phyloP scores from a whole-genome alignment of 768 basidiomycete species.

The Pleurotus platypus region DNA sequence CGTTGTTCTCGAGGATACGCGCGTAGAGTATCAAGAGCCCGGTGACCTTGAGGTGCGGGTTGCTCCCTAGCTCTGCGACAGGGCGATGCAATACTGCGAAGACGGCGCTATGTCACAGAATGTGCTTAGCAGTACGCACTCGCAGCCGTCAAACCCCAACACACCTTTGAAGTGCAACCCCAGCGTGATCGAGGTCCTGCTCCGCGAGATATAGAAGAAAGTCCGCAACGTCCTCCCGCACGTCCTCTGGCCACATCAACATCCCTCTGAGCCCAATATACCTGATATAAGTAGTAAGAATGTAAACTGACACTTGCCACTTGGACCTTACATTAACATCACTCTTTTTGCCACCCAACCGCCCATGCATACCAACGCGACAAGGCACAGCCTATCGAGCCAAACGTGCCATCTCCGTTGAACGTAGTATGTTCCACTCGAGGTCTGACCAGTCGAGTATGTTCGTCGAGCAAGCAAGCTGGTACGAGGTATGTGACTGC shows the following conservation, averaged over 20 bases:
- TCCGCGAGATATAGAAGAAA: background rate
- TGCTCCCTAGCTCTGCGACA: conserved; percentile 29
- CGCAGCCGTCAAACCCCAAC: background rate
- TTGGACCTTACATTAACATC: background rate
- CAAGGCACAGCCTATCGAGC: background rate
- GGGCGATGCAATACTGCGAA: conserved; percentile 14
- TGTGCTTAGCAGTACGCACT: background rate
- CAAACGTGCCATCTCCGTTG: background rate
- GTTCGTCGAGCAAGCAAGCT: too few relatives aligned
- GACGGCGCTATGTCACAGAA: background rate
- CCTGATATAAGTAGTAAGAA: background rate
- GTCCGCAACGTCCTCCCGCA: background rate
- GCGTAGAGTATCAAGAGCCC: conserved; percentile 63
- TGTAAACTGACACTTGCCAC: background rate
- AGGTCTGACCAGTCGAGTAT: too few relatives aligned
- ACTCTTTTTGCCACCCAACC: background rate
- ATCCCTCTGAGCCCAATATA: background rate
- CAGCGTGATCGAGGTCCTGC: background rate
- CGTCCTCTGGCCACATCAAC: background rate
- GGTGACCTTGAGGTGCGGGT: conserved; percentile 62
- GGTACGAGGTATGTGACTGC: too few relatives aligned
- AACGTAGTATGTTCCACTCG: too few relatives aligned
- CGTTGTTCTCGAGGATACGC: conserved; percentile 45
- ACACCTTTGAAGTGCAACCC: background rate
- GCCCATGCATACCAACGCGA: background rate